These are phyloP conservation scores for Musa troglodytarum DNA, from an alignment of 176 grass and related monocot genomes.

Conservation along the genomic window DNA sequence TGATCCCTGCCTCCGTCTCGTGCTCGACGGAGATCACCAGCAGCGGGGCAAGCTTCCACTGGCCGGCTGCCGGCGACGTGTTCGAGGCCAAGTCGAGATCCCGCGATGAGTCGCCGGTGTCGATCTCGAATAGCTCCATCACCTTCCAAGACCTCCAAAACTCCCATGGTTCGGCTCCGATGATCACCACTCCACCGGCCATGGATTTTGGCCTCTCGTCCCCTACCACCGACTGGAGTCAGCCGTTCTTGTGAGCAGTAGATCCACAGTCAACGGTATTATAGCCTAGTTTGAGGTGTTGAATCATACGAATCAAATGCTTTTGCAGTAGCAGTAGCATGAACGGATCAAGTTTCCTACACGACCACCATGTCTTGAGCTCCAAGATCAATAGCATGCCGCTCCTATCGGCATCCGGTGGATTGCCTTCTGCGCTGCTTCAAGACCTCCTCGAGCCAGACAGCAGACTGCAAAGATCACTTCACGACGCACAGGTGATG, in stretches of 20 bases:
- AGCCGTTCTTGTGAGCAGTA: conserved; percentile 50
- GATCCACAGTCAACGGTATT: too few relatives aligned
- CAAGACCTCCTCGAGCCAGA: conserved; percentile 4
- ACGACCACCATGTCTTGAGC: background rate
- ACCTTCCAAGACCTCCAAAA: conserved; percentile 37
- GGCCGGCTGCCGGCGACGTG: conserved; percentile 9
- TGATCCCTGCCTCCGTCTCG: background rate
- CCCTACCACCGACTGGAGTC: conserved; percentile 44
- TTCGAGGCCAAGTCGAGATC: conserved; percentile 12
- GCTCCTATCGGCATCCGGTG: background rate
- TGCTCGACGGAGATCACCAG: background rate
- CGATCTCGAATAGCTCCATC: conserved; percentile 33
- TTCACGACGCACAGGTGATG: background rate
- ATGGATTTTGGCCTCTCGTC: conserved; percentile 28
- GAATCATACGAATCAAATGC: background rate
- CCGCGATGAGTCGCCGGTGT: conserved; percentile 14
- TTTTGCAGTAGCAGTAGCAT: background rate
- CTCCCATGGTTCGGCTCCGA: background rate
- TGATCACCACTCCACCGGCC: background rate
- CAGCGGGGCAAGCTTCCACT: background rate
- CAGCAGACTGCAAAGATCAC: background rate
- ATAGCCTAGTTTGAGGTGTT: background rate
- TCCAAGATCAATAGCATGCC: background rate
- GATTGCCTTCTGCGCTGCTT: background rate
- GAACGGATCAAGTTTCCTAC: background rate